A percentile compares a stretch with the other conserved stretches of the same genome.
Conservation (phyloP, 306 rosid genomes). For the Quercus alba region DNA sequence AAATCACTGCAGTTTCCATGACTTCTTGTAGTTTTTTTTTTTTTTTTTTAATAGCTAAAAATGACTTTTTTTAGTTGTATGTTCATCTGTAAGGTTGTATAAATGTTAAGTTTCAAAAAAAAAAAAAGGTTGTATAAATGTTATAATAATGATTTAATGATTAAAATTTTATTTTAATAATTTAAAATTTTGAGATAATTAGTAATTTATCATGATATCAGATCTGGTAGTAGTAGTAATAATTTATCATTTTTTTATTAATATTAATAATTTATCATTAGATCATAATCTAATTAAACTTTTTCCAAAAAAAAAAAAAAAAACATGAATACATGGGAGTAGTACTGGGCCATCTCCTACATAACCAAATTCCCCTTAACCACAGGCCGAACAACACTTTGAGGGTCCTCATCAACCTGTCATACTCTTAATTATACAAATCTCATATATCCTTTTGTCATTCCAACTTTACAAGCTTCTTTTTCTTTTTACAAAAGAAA, state of each 20-base stretch:
- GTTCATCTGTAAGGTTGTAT: no score
- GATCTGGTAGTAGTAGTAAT: no score
- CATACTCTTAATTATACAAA: conserved; percentile 30
- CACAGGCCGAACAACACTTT: conserved; percentile 25
- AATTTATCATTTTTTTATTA: no score
- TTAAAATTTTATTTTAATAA: no score
- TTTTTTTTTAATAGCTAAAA: no score
- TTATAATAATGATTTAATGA: no score
- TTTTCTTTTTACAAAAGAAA: background rate
- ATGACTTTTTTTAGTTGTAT: no score
- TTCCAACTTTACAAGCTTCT: conserved; percentile 24
- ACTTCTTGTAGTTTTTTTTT: background rate
- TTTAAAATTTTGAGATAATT: no score
- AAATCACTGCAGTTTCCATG: background rate
- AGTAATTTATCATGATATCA: no score
- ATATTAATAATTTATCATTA: background rate
- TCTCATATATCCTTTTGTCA: conserved; percentile 29
- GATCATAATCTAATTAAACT: conserved; percentile 15
- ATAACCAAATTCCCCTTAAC: conserved; percentile 20
- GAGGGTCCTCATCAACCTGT: conserved; percentile 24
- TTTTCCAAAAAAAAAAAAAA: conserved; percentile 1
- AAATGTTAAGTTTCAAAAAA: no score
- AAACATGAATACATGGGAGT: conserved; percentile 12
- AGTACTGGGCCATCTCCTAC: conserved; percentile 27
- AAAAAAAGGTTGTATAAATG: no score